These are phyloP conservation scores for Nemophila menziesii DNA, from an alignment of 257 asterid genomes.

Conservation along the genomic window DNA sequence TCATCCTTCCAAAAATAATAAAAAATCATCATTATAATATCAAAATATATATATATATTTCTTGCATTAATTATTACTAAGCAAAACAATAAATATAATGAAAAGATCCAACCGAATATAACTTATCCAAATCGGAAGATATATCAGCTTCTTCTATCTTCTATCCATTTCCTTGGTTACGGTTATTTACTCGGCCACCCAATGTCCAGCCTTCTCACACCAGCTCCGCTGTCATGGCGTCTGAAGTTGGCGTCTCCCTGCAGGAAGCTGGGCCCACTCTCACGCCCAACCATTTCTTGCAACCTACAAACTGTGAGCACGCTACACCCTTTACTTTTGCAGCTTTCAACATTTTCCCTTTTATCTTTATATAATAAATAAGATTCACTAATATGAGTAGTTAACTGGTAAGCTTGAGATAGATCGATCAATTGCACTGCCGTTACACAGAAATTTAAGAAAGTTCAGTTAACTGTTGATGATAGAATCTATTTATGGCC, in stretches of 20 bases:
- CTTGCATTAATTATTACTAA: too few relatives aligned
- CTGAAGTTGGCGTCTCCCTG: not conserved
- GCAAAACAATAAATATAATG: too few relatives aligned
- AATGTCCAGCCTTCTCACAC: slow-evolving; percentile 3
- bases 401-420: not conserved
- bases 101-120: too few relatives aligned
- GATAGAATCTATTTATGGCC: too few relatives aligned
- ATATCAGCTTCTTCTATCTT: not conserved
- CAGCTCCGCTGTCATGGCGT: not conserved
- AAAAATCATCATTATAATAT: too few relatives aligned
- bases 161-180: not conserved
- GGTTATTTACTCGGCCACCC: not conserved
- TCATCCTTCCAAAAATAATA: too few relatives aligned
- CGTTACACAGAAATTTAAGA: not conserved
- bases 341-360: not conserved
- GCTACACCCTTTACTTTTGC: not conserved
- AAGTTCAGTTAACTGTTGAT: too few relatives aligned
- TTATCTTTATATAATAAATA: not conserved
- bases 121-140: not conserved
- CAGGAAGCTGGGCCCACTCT: not conserved
- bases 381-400: not conserved
- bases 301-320: slow-evolving; percentile 1
- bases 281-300: not conserved
- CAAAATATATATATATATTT: too few relatives aligned
- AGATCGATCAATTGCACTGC: not conserved